Base-by-base conservation (phyloP, 2,329 filamentous ascomycete species). In the Graphilbum sp. region DNA sequence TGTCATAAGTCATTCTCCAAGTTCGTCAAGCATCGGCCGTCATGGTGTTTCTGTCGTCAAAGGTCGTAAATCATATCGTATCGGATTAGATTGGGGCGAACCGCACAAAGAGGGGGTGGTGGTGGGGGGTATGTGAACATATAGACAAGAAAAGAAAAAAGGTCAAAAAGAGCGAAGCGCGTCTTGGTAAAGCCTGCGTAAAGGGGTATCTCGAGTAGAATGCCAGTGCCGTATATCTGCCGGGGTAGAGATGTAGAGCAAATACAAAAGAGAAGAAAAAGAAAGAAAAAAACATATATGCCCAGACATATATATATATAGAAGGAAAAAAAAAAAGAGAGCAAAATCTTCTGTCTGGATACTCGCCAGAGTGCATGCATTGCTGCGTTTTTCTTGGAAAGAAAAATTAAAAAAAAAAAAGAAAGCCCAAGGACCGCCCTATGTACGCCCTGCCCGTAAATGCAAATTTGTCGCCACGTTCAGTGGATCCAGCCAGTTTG, bases 401-500 rank as follows among this genome's bases (percentile, higher is more conserved):
- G n/a, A n/a, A n/a, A n/a, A n/a, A n/a, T n/a, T n/a, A n/a, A n/a
- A n/a, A n/a, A n/a, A n/a, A n/a, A n/a, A 48, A 54, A 36, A 33
- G 27, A 32, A 34, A 43, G 54, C 50, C 36, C 38, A 58, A 59
- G 59, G 59, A 56, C 61, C 60, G 59, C 15, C 60, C 57, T 59
- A 57, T 62, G 60, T 63, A 61, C 63, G 61, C 62, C 63, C 57
- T 56, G 54, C 57, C n/a, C 62, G 60, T 60, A 64, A 66, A 69
- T 67, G 66, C 64, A 64, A 59, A 61, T 58, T 61, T 61, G 58
- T 63, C 54, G 58, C 61, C 60, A 58, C 60, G n/a, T 5, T 32
- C 59, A 59, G 60, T 50, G 59, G 59, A 61, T 59, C 67, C 63
- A 67, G 67, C 67, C 66, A 62, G 15, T 66, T 61, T 63, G 62